A percentile compares a stretch with the other conserved stretches of the same genome.
These are phyloP conservation scores for Umbelopsis ramanniana DNA, from an alignment of 192 early-diverging fungal genomes.

Conservation along the genomic window DNA sequence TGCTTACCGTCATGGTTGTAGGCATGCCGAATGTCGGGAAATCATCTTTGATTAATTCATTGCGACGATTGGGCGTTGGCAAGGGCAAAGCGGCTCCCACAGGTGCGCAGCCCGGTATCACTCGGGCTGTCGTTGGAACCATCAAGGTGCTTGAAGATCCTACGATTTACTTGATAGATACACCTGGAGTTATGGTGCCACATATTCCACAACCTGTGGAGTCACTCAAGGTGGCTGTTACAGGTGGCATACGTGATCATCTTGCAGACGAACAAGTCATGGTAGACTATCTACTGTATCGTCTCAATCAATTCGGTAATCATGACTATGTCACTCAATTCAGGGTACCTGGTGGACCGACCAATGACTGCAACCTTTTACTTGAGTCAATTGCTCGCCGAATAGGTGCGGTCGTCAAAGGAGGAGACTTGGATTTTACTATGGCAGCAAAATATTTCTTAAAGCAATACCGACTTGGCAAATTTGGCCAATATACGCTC, in stretches of 20 bases:
- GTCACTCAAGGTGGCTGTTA: slow-evolving; percentile 89
- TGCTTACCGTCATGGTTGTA: slow-evolving; percentile 77
- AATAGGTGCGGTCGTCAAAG: slow-evolving; percentile 69
- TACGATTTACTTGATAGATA: slow-evolving; percentile 91
- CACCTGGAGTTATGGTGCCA: slow-evolving; percentile 92
- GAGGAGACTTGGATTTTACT: slow-evolving; percentile 66
- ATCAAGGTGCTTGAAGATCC: slow-evolving; percentile 88
- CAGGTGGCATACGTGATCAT: slow-evolving; percentile 86
- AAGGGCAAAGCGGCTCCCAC: slow-evolving; percentile 86
- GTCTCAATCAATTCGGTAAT: slow-evolving; percentile 68
- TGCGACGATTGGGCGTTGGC: slow-evolving; percentile 76
- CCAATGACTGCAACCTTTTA: slow-evolving; percentile 72
- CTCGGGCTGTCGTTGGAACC: slow-evolving; percentile 67
- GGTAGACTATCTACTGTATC: slow-evolving; percentile 89
- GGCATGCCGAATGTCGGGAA: slow-evolving; percentile 99
- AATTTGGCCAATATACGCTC: slow-evolving; percentile 78
- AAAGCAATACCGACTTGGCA: slow-evolving; percentile 81
- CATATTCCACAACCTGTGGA: slow-evolving; percentile 80
- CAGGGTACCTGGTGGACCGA: slow-evolving; percentile 47
- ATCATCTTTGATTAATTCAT: slow-evolving; percentile 87
- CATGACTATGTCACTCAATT: slow-evolving; percentile 49
- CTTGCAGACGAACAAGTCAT: slow-evolving; percentile 81
- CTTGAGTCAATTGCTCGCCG: slow-evolving; percentile 64
- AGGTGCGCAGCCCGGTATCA: slow-evolving; percentile 88
- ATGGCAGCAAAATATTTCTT: slow-evolving; percentile 75